A percentile compares a stretch with the other conserved stretches of the same genome.
phyloP scores from a whole-genome alignment of 176 grass and related monocot species.

The Ananas comosus region DNA sequence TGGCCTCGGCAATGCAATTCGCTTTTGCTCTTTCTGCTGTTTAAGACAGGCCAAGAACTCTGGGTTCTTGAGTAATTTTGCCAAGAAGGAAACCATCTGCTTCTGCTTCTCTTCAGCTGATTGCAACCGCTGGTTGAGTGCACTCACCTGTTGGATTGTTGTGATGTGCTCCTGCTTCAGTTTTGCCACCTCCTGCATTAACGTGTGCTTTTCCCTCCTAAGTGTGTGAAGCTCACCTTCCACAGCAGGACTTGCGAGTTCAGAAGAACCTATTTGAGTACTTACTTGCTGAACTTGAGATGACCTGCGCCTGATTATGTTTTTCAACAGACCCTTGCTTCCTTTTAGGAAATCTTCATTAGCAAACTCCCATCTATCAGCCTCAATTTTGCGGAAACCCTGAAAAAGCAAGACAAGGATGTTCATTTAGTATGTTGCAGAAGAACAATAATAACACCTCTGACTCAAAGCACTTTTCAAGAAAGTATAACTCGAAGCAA shows the following conservation, averaged over 20 bases:
- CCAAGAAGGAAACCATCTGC: constrained; percentile 85
- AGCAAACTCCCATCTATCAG: constrained; percentile 96
- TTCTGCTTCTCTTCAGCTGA: constrained; percentile 66
- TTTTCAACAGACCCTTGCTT: constrained; percentile 64
- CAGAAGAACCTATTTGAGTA: constrained; percentile 36
- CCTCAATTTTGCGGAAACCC: constrained; percentile 83
- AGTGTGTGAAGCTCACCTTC: constrained; percentile 50
- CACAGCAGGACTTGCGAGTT: constrained; percentile 27
- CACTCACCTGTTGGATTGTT: constrained; percentile 60
- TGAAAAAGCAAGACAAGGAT: constrained; percentile 22
- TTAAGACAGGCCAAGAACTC: constrained; percentile 49
- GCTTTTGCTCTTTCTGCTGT: constrained; percentile 36
- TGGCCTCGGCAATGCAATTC: constrained; percentile 27
- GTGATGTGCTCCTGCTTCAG: constrained; percentile 57
- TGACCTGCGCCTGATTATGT: constrained; percentile 66
- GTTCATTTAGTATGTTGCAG: constrained; percentile 5
- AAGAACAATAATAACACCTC: too few relatives aligned
- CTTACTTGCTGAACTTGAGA: constrained; percentile 41
- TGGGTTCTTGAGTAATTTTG: constrained; percentile 60
- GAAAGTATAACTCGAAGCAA: too few relatives aligned
- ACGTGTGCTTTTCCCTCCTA: constrained; percentile 38
- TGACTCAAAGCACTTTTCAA: too few relatives aligned
- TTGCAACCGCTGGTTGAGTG: constrained; percentile 58
- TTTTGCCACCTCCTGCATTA: constrained; percentile 53
- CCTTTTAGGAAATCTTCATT: constrained; percentile 65